Evolutionary conservation across 495 filamentous ascomycete species (phyloP), one percentile per base, ranked within the genome.

Genomic region (Astrothelium subdiscretum): DNA sequence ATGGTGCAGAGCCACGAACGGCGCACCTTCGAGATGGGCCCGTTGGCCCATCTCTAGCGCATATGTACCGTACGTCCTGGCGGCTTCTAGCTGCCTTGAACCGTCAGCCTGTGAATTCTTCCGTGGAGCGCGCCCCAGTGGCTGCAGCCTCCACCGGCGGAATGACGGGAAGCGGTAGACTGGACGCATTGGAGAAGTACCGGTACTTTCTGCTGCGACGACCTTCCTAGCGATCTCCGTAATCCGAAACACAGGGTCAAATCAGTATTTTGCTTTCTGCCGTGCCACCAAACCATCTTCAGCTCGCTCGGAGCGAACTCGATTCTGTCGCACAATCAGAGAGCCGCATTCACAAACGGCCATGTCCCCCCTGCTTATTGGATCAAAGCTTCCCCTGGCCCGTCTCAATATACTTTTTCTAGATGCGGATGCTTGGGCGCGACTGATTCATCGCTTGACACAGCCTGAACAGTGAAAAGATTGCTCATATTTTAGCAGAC

Each of bases 181-280:
- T 11, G 48, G 1, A 8, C 8, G n/a, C n/a, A n/a, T n/a, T n/a
- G n/a, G n/a, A n/a, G n/a, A 29, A 8, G 48, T 54, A 54, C 48
- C 48, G 48, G 22, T 54, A 54, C 48, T 29, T n/a, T 54, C 48
- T 54, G 48, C 22, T 54, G 15, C 48, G 12, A 29, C 3, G 48
- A 3, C 48, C 10, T 26, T 54, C 48, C 48, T 54, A 3, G 48
- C 48, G 22, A 54, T 26, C 48, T 54, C 15, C 22, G 20, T 54
- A n/a, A 48, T 54, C 24, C 48, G 48, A 54, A 54, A 54, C 48
- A 54, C 48, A 54, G 48, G 48, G 24, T 54, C 48, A 54, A 54
- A 54, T 54, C 48, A 54, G 11, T 20, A 27, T 11, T 15, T 54
- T 29, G 5, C 29, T 29, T 26, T 20, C 48, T 54, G 48, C 48